A percentile compares a stretch with the other conserved stretches of the same genome.
phyloP scores from a whole-genome alignment of 1,139 yeast genomes.

The Zygosaccharomyces sapae region DNA sequence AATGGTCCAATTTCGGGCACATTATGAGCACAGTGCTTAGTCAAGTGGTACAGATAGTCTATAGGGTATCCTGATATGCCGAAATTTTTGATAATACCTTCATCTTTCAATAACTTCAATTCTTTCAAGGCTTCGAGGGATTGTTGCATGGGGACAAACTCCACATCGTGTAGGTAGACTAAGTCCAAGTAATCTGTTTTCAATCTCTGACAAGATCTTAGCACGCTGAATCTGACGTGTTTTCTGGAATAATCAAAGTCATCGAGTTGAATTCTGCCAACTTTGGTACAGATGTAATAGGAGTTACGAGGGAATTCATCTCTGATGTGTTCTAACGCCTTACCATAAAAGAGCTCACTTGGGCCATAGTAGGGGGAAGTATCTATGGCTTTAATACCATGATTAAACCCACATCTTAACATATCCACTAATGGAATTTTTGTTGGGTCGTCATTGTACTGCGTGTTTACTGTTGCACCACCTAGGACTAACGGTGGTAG shows the following conservation, averaged over 20 bases:
- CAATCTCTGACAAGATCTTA: slow-evolving; percentile 62
- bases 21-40: slow-evolving; percentile 41
- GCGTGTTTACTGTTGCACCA: slow-evolving; percentile 80
- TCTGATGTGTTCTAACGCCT: slow-evolving; percentile 45
- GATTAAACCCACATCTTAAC: slow-evolving; percentile 53
- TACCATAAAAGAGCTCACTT: slow-evolving; percentile 71
- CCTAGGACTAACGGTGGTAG: slow-evolving; percentile 62
- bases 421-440: slow-evolving; percentile 55
- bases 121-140: slow-evolving; percentile 61
- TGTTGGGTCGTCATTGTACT: slow-evolving; percentile 65
- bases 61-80: slow-evolving; percentile 91
- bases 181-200: slow-evolving; percentile 67
- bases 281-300: slow-evolving; percentile 78
- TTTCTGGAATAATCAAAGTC: slow-evolving; percentile 71
- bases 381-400: slow-evolving; percentile 76
- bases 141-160: slow-evolving; percentile 58
- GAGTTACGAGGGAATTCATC: slow-evolving; percentile 52
- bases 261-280: slow-evolving; percentile 65
- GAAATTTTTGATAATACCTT: slow-evolving; percentile 60
- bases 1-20: slow-evolving; percentile 42
- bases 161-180: slow-evolving; percentile 85
- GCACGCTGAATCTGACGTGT: slow-evolving; percentile 58
- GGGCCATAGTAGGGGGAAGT: slow-evolving; percentile 94
- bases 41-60: slow-evolving; percentile 53
- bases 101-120: slow-evolving; percentile 53